These are phyloP conservation scores for Clonostachys solani DNA, from an alignment of 2,329 filamentous ascomycete species.

Conservation along the genomic window DNA sequence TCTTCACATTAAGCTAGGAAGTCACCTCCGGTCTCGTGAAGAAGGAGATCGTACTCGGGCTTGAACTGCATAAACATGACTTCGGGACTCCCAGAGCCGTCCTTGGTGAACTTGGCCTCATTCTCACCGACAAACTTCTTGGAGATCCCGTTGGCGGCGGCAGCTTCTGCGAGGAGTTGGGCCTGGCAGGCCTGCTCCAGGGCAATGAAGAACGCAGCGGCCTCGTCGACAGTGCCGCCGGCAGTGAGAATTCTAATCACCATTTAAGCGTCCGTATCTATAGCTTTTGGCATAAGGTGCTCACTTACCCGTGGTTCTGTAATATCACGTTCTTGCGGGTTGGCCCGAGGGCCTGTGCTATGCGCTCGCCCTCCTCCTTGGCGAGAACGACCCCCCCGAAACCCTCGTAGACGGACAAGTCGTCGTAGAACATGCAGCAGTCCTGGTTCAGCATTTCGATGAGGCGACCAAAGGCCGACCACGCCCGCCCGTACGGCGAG, in stretches of 20 bases:
- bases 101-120: conserved; percentile 28
- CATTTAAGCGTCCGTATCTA: too few relatives aligned
- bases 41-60: neutral
- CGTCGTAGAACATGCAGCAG: conserved; percentile 50
- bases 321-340: conserved; percentile 50
- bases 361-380: conserved; percentile 52
- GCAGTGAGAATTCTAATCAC: conserved; percentile 48
- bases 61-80: neutral
- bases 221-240: conserved; percentile 62
- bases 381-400: conserved; percentile 61
- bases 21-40: too few relatives aligned
- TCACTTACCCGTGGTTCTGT: conserved; percentile 47
- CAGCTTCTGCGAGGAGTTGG: conserved; percentile 34
- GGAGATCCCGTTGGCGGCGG: conserved; percentile 21
- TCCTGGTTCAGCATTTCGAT: conserved; percentile 61
- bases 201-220: conserved; percentile 55
- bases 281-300: too few relatives aligned
- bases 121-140: conserved; percentile 25
- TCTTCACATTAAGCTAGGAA: too few relatives aligned
- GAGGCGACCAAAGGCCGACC: conserved; percentile 52
- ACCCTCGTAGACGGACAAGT: conserved; percentile 54
- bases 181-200: conserved; percentile 24
- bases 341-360: conserved; percentile 52
- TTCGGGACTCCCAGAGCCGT: neutral
- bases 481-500: conserved; percentile 53